Evolutionary conservation across 768 basidiomycete species (phyloP), one percentile per base, ranked within the genome.

Genomic region (Psilocybe azurescens): DNA sequence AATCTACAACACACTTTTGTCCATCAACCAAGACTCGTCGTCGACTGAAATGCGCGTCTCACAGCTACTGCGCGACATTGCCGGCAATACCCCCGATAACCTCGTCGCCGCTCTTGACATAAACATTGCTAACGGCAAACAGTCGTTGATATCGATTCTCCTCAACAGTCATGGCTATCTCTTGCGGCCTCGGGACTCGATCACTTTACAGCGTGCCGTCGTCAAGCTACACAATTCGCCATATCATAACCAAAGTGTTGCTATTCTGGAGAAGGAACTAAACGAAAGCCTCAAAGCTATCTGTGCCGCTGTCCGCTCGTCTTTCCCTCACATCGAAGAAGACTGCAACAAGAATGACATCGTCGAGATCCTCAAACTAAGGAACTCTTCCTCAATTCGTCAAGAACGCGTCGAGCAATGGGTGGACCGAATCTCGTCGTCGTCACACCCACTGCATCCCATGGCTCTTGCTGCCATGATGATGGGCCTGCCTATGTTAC

Each of bases 381-480:
- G 73, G 9, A 54, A 39, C 3, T 78, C 73, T 5, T 73, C 80
- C 0, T 51, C 74, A 0, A 71, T 74, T n/a, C 79, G 89, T 6
- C 74, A 76, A 29, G 76, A 77, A 2, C 82, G 86, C 47, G 70
- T 88, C 4, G 77, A 82, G 57, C 70, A 73, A 7, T 89, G 86
- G 87, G 81, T 81, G 9, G 83, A 84, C 38, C 73, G 75, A 11
- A 71, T 86, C 8, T 61, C 75, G 11, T 82, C 86, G 0, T 73
- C 73, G 1, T 58, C 70, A 8, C 69, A 72, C 48, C 61, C 74
- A 1, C 54, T 82, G 33, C 77, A 84, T 61, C 86, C 86, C 2
- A 79, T 88, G 79, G 81, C 86, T 2, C 81, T 89, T 56, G 87
- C 89, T 0, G 87, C 87, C 14, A 82, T 89, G 80, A 83, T 90